Evolutionary conservation across 768 basidiomycete genomes (phyloP).

Genomic region (Termitomyces eurrhizus): DNA sequence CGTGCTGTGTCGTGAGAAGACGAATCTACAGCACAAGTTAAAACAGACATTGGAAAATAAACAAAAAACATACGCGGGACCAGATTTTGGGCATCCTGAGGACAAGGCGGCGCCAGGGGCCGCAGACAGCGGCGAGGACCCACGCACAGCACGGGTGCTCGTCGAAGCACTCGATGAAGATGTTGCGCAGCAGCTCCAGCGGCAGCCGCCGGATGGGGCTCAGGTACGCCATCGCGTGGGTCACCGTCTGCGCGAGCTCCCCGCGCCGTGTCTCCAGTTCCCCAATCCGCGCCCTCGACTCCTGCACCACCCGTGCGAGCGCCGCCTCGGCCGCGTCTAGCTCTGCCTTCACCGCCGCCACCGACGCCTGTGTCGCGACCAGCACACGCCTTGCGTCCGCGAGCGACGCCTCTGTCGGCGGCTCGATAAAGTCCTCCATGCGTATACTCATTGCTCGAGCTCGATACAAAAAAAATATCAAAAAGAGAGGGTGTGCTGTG

Average conservation of each 20-base stretch:
- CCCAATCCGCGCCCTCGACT: constrained; percentile 49
- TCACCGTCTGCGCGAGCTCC: constrained; percentile 43
- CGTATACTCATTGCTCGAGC: neutral
- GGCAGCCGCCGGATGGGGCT: constrained; percentile 72
- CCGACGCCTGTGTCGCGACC: constrained; percentile 25
- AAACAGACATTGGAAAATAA: neutral
- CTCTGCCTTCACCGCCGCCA: constrained; percentile 34
- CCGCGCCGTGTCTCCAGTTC: constrained; percentile 48
- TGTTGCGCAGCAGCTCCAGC: constrained; percentile 65
- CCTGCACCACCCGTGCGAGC: constrained; percentile 55
- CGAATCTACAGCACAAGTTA: constrained; percentile 49
- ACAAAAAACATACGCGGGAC: constrained; percentile 59
- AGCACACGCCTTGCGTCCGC: constrained; percentile 50
- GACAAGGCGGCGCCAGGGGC: constrained; percentile 61
- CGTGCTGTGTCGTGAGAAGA: constrained; percentile 61
- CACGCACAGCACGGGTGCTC: constrained; percentile 72
- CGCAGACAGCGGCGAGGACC: constrained; percentile 68
- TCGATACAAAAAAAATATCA: too few relatives aligned
- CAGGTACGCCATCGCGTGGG: constrained; percentile 57
- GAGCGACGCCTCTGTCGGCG: constrained; percentile 54
- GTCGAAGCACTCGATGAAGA: constrained; percentile 69
- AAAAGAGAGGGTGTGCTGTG: too few relatives aligned
- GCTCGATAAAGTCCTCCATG: constrained; percentile 45
- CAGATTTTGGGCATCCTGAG: constrained; percentile 67
- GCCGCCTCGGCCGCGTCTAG: constrained; percentile 52